Conservation (phyloP, 2,329 filamentous ascomycete species). For the Nannizziopsis arthrosporioides region DNA sequence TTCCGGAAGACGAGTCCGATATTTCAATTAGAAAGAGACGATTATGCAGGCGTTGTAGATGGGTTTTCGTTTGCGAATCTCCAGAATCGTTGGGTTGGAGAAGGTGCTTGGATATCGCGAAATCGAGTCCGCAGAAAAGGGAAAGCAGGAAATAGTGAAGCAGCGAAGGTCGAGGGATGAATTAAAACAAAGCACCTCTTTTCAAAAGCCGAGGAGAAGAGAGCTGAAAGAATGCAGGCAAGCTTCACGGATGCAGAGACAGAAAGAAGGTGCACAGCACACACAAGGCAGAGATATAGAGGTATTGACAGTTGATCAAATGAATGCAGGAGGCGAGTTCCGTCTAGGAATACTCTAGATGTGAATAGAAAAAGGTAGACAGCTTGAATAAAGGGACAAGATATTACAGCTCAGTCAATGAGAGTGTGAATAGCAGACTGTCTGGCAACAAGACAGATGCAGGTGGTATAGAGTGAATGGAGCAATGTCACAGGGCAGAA, state of each 20-base stretch:
- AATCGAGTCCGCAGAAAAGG: neutral
- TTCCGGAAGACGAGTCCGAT: neutral
- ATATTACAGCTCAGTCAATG: neutral
- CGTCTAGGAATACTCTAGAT: conserved; percentile 2
- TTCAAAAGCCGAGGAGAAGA: neutral
- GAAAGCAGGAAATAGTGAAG: neutral
- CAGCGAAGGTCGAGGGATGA: neutral
- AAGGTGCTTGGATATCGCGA: neutral
- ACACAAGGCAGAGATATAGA: neutral
- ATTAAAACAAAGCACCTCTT: neutral
- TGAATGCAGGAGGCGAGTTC: conserved; percentile 3
- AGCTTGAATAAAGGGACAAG: neutral
- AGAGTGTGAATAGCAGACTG: neutral
- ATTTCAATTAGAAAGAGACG: neutral
- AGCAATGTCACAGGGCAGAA: neutral
- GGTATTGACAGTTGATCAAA: neutral
- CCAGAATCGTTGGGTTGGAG: neutral
- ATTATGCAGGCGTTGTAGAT: neutral
- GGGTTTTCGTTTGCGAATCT: neutral
- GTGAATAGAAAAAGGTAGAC: neutral
- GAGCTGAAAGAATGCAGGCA: conserved; percentile 6
- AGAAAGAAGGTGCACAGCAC: conserved; percentile 9
- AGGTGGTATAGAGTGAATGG: neutral
- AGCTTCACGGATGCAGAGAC: neutral
- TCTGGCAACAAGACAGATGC: neutral